Evolutionary conservation across 768 basidiomycete genomes (phyloP).

Genomic region (Saitozyma podzolica): DNA sequence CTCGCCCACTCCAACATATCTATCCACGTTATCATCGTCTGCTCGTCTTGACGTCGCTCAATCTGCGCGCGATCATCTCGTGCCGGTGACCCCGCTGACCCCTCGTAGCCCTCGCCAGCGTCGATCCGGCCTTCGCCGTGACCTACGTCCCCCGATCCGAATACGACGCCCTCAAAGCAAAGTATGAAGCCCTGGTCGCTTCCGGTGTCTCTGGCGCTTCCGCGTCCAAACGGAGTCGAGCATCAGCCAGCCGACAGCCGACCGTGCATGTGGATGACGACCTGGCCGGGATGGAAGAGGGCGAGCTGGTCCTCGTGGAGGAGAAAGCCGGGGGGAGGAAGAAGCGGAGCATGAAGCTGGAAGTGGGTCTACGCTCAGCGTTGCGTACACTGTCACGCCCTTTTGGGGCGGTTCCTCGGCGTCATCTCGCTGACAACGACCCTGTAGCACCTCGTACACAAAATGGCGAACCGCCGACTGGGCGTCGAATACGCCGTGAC

Average conservation of each 20-base stretch:
- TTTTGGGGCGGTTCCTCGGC: not conserved
- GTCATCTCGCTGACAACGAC: not conserved
- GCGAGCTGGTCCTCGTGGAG: not conserved
- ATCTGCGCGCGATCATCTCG: not conserved
- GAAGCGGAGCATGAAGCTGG: conserved; percentile 36
- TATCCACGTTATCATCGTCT: too few relatives aligned
- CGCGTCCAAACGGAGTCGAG: not conserved
- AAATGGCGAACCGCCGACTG: conserved; percentile 41
- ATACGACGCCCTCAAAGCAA: conserved; percentile 32
- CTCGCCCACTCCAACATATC: too few relatives aligned
- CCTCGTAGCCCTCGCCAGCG: not conserved
- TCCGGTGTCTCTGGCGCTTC: not conserved
- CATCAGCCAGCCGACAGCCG: not conserved
- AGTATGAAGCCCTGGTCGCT: conserved; percentile 29
- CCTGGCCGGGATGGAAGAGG: not conserved
- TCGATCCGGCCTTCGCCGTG: conserved; percentile 20
- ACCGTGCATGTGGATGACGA: too few relatives aligned
- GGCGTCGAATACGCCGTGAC: conserved; percentile 40
- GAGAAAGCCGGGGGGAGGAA: conserved; percentile 17
- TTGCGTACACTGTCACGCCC: not conserved
- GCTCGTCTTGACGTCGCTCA: too few relatives aligned
- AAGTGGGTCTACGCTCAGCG: conserved; percentile 18
- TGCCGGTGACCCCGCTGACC: not conserved
- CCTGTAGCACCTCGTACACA: conserved; percentile 42
- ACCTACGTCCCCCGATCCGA: conserved; percentile 21